Evolutionary conservation across 2,329 filamentous ascomycete genomes (phyloP), one percentile per base, ranked within the genome.

Genomic region (Cytospora chrysosperma): DNA sequence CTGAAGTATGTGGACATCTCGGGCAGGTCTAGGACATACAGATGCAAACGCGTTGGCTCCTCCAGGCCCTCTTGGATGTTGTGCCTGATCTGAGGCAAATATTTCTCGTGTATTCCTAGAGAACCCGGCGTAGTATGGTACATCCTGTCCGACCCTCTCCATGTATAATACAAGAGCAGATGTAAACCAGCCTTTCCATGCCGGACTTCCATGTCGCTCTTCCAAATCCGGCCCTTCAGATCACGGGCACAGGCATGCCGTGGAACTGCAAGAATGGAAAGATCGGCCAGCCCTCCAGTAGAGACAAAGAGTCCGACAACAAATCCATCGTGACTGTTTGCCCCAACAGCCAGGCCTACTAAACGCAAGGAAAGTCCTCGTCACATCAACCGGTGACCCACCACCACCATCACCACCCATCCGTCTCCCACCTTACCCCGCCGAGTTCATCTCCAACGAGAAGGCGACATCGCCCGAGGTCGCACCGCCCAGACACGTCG

Each of bases 401-500:
- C n/a, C n/a, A n/a, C n/a, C n/a, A n/a, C n/a, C n/a, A n/a, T n/a
- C n/a, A n/a, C n/a, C n/a, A n/a, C n/a, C n/a, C n/a, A n/a, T 7
- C 4, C 4, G 8, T 21, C 17, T 5, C 3, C 17, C 17, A n/a
- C 40, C 40, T 21, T 7, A 21, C 19, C 9, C 17, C 40, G 19
- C 19, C 21, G 8, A 19, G 19, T 64, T 61, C 68, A 43, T 72
- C 57, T 70, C 71, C 57, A 81, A 73, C 37, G 70, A 74, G 64
- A 83, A 82, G 59, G 70, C 72, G 8, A 83, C 76, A 67, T 83
- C 74, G 37, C 81, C 81, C 21, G 66, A 75, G 50, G 75, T 79
- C 32, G 79, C 81, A 6, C 80, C 82, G 17, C 81, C 81, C 7
- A 76, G 69, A 70, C 82, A 85, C 1, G 77, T 78, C 28, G 74